Percentiles rank a stretch among this genome's conserved stretches.
phyloP scores from a whole-genome alignment of 2,329 filamentous ascomycete species.

The Coniosporium tulheliwenetii region DNA sequence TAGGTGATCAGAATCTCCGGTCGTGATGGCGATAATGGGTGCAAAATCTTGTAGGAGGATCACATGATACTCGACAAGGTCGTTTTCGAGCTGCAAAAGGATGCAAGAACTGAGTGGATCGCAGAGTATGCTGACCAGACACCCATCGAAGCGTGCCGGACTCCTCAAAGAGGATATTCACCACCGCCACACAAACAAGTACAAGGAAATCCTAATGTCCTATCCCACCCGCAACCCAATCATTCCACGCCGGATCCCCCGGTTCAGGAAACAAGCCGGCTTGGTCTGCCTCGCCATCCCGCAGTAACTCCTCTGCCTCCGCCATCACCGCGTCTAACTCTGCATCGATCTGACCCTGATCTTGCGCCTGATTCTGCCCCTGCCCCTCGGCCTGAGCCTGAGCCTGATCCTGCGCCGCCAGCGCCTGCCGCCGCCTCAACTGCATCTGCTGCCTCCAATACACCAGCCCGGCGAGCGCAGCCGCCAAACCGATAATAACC shows the following conservation, averaged over 20 bases:
- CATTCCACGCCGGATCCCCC: constrained; percentile 50
- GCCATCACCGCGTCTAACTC: too few relatives aligned
- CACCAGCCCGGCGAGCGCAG: constrained; percentile 58
- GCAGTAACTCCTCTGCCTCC: too few relatives aligned
- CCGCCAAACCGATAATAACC: constrained; percentile 64
- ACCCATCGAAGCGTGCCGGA: too few relatives aligned
- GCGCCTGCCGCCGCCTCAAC: constrained; percentile 27
- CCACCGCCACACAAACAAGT: too few relatives aligned
- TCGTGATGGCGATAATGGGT: too few relatives aligned
- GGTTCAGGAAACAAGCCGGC: constrained; percentile 48
- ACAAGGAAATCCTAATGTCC: constrained; percentile 30
- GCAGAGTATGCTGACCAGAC: too few relatives aligned
- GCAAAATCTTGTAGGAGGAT: too few relatives aligned
- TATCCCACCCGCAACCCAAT: constrained; percentile 53
- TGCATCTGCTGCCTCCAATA: constrained; percentile 67
- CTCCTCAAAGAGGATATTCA: too few relatives aligned
- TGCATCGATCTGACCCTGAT: constrained; percentile 19
- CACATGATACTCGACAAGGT: too few relatives aligned
- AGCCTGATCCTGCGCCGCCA: constrained; percentile 10
- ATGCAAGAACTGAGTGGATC: too few relatives aligned
- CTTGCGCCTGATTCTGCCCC: constrained; percentile 16
- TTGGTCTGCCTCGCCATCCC: constrained; percentile 4
- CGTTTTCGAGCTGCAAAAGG: too few relatives aligned
- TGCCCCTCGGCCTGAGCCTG: constrained; percentile 10
- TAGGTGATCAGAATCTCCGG: too few relatives aligned